Conservation (phyloP, 1,139 yeast species). For the Suhomyces terraborum region DNA sequence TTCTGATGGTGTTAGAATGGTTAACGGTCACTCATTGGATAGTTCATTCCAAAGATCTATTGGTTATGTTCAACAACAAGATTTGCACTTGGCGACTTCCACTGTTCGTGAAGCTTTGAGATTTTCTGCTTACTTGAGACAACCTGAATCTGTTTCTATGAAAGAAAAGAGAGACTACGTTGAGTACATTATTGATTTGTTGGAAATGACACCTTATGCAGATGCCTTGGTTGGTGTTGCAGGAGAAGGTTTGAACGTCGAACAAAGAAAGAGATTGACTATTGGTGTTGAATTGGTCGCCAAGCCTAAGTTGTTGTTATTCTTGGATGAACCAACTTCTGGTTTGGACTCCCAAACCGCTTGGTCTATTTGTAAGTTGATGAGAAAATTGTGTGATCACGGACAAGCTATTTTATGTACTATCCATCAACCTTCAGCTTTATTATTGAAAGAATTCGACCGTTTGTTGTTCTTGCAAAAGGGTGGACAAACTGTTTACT, state of each 20-base stretch:
- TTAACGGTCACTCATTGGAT: constrained; percentile 37
- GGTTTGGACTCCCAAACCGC: constrained; percentile 49
- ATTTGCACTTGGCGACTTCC: constrained; percentile 38
- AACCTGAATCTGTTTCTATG: constrained; percentile 30
- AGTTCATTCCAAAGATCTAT: constrained; percentile 43
- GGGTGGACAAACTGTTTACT: constrained; percentile 74
- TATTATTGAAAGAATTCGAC: constrained; percentile 65
- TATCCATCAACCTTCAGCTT: constrained; percentile 46
- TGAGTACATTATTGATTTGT: constrained; percentile 37
- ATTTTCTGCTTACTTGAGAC: constrained; percentile 41
- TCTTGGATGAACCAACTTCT: constrained; percentile 53
- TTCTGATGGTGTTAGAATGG: constrained; percentile 39
- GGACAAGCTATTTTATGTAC: constrained; percentile 49
- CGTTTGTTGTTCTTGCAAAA: constrained; percentile 48
- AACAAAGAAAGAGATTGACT: constrained; percentile 39
- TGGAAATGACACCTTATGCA: constrained; percentile 39
- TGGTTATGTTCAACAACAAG: constrained; percentile 46
- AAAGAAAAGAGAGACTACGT: constrained; percentile 38
- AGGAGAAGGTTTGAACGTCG: constrained; percentile 44
- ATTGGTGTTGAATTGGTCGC: constrained; percentile 46
- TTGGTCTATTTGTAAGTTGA: constrained; percentile 45
- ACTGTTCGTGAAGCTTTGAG: constrained; percentile 43
- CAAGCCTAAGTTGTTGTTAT: constrained; percentile 38
- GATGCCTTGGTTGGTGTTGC: constrained; percentile 44
- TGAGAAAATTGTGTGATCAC: constrained; percentile 44